These are phyloP conservation scores for Telopea speciosissima DNA, from an alignment of 177 flowering plant genomes.

Conservation along the genomic window DNA sequence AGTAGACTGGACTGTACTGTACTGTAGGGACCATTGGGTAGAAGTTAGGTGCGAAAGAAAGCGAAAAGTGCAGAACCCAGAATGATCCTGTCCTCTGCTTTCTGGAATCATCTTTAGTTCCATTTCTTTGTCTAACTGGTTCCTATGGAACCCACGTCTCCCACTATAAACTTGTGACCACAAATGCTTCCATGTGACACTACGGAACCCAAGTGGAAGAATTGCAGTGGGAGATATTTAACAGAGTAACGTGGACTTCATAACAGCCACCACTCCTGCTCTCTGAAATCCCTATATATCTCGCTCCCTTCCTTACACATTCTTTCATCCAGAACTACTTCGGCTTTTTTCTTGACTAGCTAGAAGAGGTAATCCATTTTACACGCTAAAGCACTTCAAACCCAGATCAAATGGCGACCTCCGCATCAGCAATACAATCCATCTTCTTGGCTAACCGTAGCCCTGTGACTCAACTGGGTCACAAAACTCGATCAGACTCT, in stretches of 20 bases:
- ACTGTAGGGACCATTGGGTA: too few relatives aligned
- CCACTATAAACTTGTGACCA: constrained; percentile 2
- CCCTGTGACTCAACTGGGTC: constrained; percentile 4
- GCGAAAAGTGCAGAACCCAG: too few relatives aligned
- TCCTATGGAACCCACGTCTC: constrained; percentile 3
- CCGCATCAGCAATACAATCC: constrained; percentile 17
- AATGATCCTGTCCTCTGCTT: background rate
- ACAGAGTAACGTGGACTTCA: too few relatives aligned
- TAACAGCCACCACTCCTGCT: too few relatives aligned
- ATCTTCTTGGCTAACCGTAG: constrained; percentile 7
- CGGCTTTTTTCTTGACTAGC: too few relatives aligned
- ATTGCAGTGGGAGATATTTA: background rate
- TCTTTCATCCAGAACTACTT: too few relatives aligned
- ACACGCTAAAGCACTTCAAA: background rate
- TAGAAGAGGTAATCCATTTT: too few relatives aligned
- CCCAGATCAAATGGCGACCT: constrained; percentile 20
- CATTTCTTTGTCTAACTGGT: background rate
- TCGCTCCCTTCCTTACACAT: too few relatives aligned
- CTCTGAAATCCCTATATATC: background rate
- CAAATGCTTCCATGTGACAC: constrained; percentile 6
- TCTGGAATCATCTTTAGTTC: background rate
- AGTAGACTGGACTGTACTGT: too few relatives aligned
- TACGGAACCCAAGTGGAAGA: too few relatives aligned
- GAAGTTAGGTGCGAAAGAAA: too few relatives aligned
- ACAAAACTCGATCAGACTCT: background rate